Conservation (phyloP, 2,329 filamentous ascomycete genomes). For the Neospermospora avenae region DNA sequence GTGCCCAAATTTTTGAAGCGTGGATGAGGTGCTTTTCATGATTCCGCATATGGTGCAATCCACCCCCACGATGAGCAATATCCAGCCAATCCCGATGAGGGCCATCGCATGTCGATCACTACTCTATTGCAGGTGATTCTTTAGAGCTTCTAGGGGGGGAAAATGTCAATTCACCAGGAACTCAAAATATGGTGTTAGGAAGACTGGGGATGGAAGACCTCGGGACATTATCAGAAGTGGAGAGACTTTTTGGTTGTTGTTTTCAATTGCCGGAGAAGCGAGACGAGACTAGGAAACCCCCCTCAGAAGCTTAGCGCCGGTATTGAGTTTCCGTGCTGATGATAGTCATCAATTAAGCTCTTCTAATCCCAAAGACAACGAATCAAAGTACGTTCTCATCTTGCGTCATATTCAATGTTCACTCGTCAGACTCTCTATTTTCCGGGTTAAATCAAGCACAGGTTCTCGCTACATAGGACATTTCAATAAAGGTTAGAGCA, state of each 20-base stretch:
- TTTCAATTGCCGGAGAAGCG: background rate
- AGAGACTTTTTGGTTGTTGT: background rate
- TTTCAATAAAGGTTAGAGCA: too few relatives aligned
- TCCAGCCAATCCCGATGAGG: background rate
- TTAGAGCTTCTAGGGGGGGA: too few relatives aligned
- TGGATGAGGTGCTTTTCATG: background rate
- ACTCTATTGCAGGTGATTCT: too few relatives aligned
- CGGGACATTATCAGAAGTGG: background rate
- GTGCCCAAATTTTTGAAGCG: background rate
- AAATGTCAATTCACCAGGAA: background rate
- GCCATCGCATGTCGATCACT: background rate
- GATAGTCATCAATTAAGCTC: background rate
- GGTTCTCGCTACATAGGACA: too few relatives aligned
- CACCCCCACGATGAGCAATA: constrained; percentile 13
- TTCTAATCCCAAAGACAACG: too few relatives aligned
- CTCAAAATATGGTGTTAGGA: background rate
- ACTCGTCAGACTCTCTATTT: too few relatives aligned
- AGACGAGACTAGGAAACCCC: background rate
- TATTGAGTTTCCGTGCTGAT: background rate
- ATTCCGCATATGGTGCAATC: constrained; percentile 14
- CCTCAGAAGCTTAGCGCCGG: background rate
- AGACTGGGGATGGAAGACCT: background rate
- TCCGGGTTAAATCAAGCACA: too few relatives aligned
- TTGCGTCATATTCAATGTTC: too few relatives aligned
- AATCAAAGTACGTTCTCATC: too few relatives aligned